Evolutionary conservation across 495 filamentous ascomycete genomes (phyloP).

Genomic region (Neurospora sp.): DNA sequence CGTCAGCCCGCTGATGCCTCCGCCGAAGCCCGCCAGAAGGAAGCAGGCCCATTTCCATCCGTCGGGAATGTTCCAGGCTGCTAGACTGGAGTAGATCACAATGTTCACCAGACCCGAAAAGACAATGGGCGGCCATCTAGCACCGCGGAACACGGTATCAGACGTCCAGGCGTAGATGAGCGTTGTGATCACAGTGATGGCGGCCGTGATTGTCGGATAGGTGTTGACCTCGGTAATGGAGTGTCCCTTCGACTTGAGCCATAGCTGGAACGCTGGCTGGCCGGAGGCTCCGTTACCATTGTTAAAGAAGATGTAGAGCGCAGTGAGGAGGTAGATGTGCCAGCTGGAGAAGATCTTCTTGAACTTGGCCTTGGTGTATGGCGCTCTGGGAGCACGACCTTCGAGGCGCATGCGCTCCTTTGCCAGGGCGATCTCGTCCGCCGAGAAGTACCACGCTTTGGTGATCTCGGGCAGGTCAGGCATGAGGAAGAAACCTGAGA

Average conservation of each 20-base stretch:
- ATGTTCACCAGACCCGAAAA: conserved; percentile 32
- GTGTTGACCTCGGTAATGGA: conserved; percentile 29
- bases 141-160: conserved; percentile 43
- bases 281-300: conserved; percentile 19
- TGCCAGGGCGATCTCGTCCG: conserved; percentile 29
- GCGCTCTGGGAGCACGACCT: conserved; percentile 27
- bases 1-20: conserved; percentile 26
- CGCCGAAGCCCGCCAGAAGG: conserved; percentile 34
- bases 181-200: conserved; percentile 33
- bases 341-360: conserved; percentile 32
- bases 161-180: conserved; percentile 32
- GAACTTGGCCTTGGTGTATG: conserved; percentile 29
- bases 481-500: conserved; percentile 49
- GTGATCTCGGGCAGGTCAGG: conserved; percentile 53
- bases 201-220: conserved; percentile 35
- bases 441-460: conserved; percentile 38
- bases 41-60: conserved; percentile 39
- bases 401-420: conserved; percentile 35
- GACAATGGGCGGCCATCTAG: conserved; percentile 43
- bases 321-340: conserved; percentile 30
- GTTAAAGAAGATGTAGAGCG: conserved; percentile 31
- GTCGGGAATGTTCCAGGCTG: conserved; percentile 31
- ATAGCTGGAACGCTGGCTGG: conserved; percentile 25
- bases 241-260: conserved; percentile 29
- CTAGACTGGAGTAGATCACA: conserved; percentile 28